phyloP scores from a whole-genome alignment of 2,329 filamentous ascomycete genomes.

The Aspergillus terreus region DNA sequence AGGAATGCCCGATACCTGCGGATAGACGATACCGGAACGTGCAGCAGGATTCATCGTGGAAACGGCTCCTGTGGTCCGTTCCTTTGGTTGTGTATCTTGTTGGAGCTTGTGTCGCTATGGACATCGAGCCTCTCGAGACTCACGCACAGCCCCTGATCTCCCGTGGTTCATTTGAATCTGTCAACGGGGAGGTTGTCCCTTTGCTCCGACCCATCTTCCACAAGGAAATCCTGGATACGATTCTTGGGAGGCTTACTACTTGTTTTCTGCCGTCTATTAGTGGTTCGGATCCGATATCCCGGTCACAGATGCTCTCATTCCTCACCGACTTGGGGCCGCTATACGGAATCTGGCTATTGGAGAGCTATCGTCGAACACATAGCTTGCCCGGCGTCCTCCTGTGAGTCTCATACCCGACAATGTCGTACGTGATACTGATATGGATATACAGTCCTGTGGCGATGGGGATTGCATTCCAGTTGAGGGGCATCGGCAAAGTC shows the following conservation, averaged over 20 bases:
- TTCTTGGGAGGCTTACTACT: neutral
- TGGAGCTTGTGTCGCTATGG: neutral
- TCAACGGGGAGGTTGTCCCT: slow-evolving; percentile 3
- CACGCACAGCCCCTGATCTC: neutral
- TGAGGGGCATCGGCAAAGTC: slow-evolving; percentile 3
- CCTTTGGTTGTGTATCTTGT: neutral
- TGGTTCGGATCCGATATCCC: neutral
- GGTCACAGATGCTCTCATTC: slow-evolving; percentile 9
- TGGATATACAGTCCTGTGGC: neutral
- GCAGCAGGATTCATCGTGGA: neutral
- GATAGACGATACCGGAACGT: neutral
- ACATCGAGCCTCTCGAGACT: neutral
- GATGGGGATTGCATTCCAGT: neutral
- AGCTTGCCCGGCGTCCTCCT: neutral
- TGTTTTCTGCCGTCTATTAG: slow-evolving; percentile 11
- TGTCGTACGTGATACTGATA: neutral
- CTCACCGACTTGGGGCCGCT: slow-evolving; percentile 4
- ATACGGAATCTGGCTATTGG: slow-evolving; percentile 12
- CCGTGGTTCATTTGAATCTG: neutral
- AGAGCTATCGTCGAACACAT: slow-evolving; percentile 5
- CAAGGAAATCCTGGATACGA: neutral
- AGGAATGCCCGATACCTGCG: neutral
- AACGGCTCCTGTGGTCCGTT: neutral
- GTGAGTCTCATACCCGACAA: neutral
- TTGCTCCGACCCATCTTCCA: neutral